A percentile compares a stretch with the other conserved stretches of the same genome.
Conservation (phyloP, 2,329 filamentous ascomycete species). For the Scedosporium aurantiacum region DNA sequence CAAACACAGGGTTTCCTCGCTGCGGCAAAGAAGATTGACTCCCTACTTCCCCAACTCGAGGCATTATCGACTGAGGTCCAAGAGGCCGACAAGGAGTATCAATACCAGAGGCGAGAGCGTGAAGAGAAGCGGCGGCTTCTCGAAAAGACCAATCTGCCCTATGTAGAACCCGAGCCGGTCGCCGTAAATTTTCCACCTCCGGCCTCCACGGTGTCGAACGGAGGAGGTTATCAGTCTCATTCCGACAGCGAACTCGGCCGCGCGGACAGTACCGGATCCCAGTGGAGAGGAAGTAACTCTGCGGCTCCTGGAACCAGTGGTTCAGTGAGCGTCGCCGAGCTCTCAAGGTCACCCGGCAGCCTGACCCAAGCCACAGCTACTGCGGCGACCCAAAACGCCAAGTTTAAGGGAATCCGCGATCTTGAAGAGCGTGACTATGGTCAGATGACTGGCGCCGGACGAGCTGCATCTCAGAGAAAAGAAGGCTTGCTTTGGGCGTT, state of each 20-base stretch:
- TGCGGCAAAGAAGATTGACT: conserved; percentile 79
- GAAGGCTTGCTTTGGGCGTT: conserved; percentile 93
- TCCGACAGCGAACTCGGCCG: conserved; percentile 62
- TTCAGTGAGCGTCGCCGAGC: conserved; percentile 22
- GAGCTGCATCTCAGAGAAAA: conserved; percentile 62
- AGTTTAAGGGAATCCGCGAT: conserved; percentile 88
- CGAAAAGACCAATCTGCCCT: conserved; percentile 73
- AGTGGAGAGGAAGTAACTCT: conserved; percentile 34
- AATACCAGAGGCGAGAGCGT: conserved; percentile 85
- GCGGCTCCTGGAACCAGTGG: conserved; percentile 33
- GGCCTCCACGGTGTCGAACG: conserved; percentile 26
- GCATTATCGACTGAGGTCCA: conserved; percentile 81
- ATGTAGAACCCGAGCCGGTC: conserved; percentile 56
- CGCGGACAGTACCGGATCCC: conserved; percentile 63
- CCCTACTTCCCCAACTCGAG: conserved; percentile 77
- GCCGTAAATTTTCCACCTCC: conserved; percentile 26
- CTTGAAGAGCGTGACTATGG: conserved; percentile 71
- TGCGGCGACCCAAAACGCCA: conserved; percentile 42
- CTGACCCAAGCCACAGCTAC: conserved; percentile 31
- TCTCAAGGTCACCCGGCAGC: conserved; percentile 48
- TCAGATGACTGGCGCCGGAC: conserved; percentile 40
- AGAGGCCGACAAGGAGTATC: conserved; percentile 91
- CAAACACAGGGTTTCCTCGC: conserved; percentile 75
- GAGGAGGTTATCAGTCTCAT: conserved; percentile 30
- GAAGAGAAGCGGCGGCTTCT: conserved; percentile 86